phyloP scores from a whole-genome alignment of 208 protist genomes.

The Acanthamoeba sp. region DNA sequence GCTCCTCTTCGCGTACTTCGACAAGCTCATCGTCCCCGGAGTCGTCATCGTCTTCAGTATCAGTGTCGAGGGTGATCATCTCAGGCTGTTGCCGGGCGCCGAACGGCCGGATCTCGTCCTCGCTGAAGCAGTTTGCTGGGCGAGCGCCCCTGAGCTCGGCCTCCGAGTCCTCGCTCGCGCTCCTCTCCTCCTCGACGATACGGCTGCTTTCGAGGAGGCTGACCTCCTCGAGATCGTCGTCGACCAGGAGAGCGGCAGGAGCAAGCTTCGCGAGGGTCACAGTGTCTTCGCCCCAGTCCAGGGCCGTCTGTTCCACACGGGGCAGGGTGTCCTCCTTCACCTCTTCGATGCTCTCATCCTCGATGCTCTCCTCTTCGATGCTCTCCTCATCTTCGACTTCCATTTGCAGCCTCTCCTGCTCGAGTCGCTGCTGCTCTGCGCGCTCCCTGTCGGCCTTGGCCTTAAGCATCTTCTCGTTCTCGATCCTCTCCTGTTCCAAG shows the following conservation, averaged over 20 bases:
- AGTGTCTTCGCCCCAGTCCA: constrained; percentile 31
- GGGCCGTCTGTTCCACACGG: background rate
- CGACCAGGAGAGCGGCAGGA: background rate
- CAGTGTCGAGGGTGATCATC: background rate
- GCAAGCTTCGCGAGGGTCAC: background rate
- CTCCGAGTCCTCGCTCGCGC: constrained; percentile 17
- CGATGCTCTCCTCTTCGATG: background rate
- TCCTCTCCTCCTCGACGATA: constrained; percentile 55
- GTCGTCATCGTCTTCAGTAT: background rate
- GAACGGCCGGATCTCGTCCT: background rate
- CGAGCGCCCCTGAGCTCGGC: background rate
- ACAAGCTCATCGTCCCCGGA: background rate
- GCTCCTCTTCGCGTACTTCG: background rate
- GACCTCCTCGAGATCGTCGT: background rate
- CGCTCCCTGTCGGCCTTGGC: background rate
- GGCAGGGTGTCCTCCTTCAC: background rate
- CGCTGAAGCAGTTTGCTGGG: background rate
- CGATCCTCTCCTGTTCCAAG: background rate
- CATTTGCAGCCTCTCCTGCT: background rate
- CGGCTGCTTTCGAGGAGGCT: constrained; percentile 24
- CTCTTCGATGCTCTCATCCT: background rate
- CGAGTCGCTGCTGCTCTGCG: background rate
- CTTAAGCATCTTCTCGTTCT: background rate
- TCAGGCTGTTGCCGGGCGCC: background rate
- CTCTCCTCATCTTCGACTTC: background rate